These are phyloP conservation scores for Hanseniaspora guilliermondii DNA, from an alignment of 805 yeast species.

Conservation along the genomic window DNA sequence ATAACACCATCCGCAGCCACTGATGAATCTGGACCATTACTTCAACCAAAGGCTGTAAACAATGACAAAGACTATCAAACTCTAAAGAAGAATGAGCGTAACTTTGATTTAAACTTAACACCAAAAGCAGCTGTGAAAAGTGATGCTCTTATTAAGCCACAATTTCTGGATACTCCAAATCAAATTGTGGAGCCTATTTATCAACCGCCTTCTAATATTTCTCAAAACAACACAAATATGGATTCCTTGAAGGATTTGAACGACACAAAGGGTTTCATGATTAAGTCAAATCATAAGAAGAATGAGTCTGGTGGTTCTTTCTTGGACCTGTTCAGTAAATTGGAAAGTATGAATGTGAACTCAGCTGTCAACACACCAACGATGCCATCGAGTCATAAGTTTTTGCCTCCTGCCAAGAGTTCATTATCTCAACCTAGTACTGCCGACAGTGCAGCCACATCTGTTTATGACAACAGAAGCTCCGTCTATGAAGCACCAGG, in stretches of 20 bases:
- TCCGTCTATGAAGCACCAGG: background rate
- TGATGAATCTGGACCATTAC: background rate
- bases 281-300: conserved; percentile 20
- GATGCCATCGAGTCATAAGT: background rate
- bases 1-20: background rate
- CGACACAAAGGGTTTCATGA: background rate
- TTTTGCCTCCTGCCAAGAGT: background rate
- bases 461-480: conserved; percentile 6
- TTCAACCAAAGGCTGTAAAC: background rate
- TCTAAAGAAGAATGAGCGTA: background rate
- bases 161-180: background rate
- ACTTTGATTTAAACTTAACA: background rate
- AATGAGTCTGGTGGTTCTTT: conserved; percentile 27
- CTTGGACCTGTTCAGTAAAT: conserved; percentile 26
- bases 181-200: background rate
- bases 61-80: background rate
- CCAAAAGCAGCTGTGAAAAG: background rate
- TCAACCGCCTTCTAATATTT: background rate
- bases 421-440: conserved; percentile 8
- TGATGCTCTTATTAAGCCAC: background rate
- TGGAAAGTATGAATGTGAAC: conserved; percentile 12
- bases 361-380: conserved; percentile 1
- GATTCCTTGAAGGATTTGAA: background rate
- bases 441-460: background rate
- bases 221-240: background rate